These are phyloP conservation scores for Cryptosporidium felis DNA, from an alignment of 169 alveolate genomes.

Conservation along the genomic window DNA sequence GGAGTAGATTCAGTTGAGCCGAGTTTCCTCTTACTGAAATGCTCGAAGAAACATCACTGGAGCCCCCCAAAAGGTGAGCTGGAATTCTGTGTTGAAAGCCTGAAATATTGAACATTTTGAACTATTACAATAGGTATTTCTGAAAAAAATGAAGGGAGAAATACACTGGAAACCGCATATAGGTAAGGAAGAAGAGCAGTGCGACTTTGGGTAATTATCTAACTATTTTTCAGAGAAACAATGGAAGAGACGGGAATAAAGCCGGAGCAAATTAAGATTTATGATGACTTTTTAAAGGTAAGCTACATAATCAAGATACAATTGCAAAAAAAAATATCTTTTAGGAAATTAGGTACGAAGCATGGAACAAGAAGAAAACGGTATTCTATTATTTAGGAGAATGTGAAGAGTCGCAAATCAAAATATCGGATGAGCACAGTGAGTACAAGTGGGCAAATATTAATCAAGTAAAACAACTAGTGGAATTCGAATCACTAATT, in stretches of 20 bases:
- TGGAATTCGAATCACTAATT: constrained; percentile 54
- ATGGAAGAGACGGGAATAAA: constrained; percentile 55
- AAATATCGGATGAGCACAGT: constrained; percentile 52
- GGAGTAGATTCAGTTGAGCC: constrained; percentile 14
- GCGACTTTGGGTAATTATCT: not conserved
- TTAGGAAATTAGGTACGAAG: constrained; percentile 51
- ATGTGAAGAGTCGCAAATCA: not conserved
- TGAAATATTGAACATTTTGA: not conserved
- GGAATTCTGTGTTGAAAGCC: not conserved
- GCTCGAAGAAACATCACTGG: constrained; percentile 62
- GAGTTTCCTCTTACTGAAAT: constrained; percentile 2
- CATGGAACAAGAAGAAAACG: constrained; percentile 47
- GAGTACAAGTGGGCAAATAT: constrained; percentile 59
- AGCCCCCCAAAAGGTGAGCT: constrained; percentile 68
- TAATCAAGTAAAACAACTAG: constrained; percentile 27
- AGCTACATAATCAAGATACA: too few relatives aligned
- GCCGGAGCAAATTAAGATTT: constrained; percentile 8
- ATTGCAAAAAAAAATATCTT: not conserved
- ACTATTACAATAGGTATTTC: constrained; percentile 11
- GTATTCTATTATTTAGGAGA: constrained; percentile 51
- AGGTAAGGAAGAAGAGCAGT: constrained; percentile 27
- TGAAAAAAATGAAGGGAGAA: constrained; percentile 8
- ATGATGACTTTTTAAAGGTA: constrained; percentile 47
- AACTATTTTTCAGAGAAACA: constrained; percentile 25
- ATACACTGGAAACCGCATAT: constrained; percentile 37